Evolutionary conservation across 495 filamentous ascomycete genomes (phyloP).

Genomic region (Cercophora scortea): DNA sequence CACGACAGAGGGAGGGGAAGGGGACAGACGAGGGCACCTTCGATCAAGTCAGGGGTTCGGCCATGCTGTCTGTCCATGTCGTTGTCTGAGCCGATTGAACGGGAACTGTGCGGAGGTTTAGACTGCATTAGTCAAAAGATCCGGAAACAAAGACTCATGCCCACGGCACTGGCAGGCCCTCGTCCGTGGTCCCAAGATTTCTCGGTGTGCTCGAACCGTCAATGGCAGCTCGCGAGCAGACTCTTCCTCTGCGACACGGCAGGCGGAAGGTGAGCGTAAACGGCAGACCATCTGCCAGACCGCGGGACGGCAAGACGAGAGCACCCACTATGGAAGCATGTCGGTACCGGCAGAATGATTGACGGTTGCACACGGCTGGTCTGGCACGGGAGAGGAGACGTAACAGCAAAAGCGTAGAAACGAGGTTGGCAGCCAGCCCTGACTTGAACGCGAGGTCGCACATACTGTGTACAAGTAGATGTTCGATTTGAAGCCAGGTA

Average conservation of each 20-base stretch:
- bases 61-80: no score
- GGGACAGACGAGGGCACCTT: not conserved
- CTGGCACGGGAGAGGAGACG: conserved; percentile 3
- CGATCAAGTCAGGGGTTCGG: not conserved
- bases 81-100: conserved; percentile 1
- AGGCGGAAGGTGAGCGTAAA: not conserved
- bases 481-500: not conserved
- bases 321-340: not conserved
- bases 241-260: not conserved
- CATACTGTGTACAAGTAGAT: not conserved
- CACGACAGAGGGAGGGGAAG: conserved; percentile 1
- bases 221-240: not conserved
- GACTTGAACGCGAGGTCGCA: not conserved
- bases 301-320: not conserved
- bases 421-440: conserved; percentile 1
- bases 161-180: not conserved
- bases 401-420: no score
- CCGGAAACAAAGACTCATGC: not conserved
- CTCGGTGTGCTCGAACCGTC: not conserved
- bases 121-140: conserved; percentile 8
- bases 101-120: conserved; percentile 8
- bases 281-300: not conserved
- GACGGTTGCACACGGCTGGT: conserved; percentile 9
- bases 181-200: no score
- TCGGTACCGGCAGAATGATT: conserved; percentile 14